Evolutionary conservation across 805 yeast genomes (phyloP), one percentile per base, ranked within the genome.

Genomic region (Ogataea ganodermae): DNA sequence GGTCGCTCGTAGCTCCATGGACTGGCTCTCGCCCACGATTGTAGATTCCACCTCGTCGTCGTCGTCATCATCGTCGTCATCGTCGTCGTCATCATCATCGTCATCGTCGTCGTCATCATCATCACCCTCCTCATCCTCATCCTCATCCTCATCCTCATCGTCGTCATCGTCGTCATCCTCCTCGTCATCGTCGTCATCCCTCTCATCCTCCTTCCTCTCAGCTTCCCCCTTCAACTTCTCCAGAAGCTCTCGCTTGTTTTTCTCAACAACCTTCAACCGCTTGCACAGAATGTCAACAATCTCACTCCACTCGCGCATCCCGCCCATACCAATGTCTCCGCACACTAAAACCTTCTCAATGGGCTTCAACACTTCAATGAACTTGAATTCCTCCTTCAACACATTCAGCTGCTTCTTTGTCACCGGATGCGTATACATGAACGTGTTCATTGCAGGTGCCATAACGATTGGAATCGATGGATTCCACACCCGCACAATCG

Each of bases 321-420:
- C 98, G 41, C 99, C 98, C 89, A 94, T 86, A n/a, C 98, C 98
- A 47, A 94, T 90, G 59, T 92, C 98, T 51, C 99, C 98, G 70
- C 91, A 89, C 35, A 47, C 96, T 89, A 61, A 86, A 82, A 92
- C 96, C 67, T 92, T 92, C 66, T 92, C 99, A 20, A 90, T 89
- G 0, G 99, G 99, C 64, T 84, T 86, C 62, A 94, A 75, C n/a
- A 92, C 81, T 55, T 89, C 96, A 52, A 92, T 84, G 92, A 95
- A 92, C 28, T 92, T 89, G 94, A 94, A 91, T 55, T 90, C 96
- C 53, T 89, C 96, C 39, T 80, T 78, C 46, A 92, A 80, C 28
- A 85, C 72, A 50, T 80, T 75, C 51, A 92, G 71, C 54, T 92
- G 97, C 55, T 87, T 80, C 63, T 85, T 88, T 1, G 98, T 92